Evolutionary conservation across 2,329 filamentous ascomycete genomes (phyloP), one percentile per base, ranked within the genome.

Genomic region (Cercospora nicotianae): DNA sequence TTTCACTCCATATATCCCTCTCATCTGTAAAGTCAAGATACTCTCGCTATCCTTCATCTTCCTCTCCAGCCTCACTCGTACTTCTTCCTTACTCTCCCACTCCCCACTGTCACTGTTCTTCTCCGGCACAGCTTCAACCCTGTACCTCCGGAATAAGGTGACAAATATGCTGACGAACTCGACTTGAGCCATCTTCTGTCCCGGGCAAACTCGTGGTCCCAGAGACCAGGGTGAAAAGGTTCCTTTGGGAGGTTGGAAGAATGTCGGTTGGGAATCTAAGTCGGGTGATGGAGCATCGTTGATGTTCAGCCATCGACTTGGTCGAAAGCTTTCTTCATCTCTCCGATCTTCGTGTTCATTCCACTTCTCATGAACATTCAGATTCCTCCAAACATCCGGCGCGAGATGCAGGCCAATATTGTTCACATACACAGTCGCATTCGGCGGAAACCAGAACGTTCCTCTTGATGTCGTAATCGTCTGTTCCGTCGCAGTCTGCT

Each of bases 121-220:
- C 20, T 73, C 53, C 18, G 69, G 61, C 26, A 74, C 71, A 18
- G 70, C 74, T 30, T 74, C 70, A 10, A 77, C 66, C 5, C 69
- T 57, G 63, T 71, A 65, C 51, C 64, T 66, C 18, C 73, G 58
- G 28, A 77, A 72, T 12, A 85, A 70, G 1, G 79, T 78, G 66
- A 80, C 73, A 26, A 87, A 72, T 2, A 83, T 80, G 12, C 80
- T 81, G 3, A 82, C 80, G 73, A 87, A 86, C 73, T 87, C 85
- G 2, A 87, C 85, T 75, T 87, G 83, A 1, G 84, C 79, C 79
- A 87, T 84, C 72, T 86, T 86, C 77, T 83, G 79, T 0, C 85
- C 85, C 0, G 84, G 84, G 72, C 85, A 87, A 3, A 83, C 75
- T 5, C 85, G 74, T 10, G 84, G 83, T 0, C 85, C 85, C 3